Percentiles rank a stretch among this genome's conserved stretches.
Conservation (phyloP, 2,329 filamentous ascomycete species). For the Trichoderma asperellum region DNA sequence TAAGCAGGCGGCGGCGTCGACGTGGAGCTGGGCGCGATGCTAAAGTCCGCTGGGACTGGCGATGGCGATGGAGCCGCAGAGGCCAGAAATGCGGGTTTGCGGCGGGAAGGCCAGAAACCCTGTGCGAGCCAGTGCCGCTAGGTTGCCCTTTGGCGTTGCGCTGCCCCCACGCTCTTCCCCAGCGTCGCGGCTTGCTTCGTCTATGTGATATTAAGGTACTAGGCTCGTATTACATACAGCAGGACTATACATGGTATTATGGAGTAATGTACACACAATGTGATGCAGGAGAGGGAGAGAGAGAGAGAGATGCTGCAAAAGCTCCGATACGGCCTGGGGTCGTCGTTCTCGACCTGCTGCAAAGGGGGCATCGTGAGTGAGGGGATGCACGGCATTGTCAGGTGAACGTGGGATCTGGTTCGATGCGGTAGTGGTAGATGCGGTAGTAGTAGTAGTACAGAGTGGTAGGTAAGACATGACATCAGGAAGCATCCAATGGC, state of each 20-base stretch:
- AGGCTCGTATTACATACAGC: background rate
- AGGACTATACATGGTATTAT: background rate
- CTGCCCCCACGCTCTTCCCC: constrained; percentile 1
- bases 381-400: constrained; percentile 14
- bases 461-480: background rate
- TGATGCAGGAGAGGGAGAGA: background rate
- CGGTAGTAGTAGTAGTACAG: background rate
- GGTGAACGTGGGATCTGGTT: constrained; percentile 4
- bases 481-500: constrained; percentile 8
- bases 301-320: constrained; percentile 28
- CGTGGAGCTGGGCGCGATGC: constrained; percentile 9
- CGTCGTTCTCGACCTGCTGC: background rate
- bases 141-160: background rate
- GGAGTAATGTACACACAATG: background rate
- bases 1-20: background rate
- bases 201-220: background rate
- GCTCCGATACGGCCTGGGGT: constrained; percentile 32
- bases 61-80: background rate
- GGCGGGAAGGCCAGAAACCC: background rate
- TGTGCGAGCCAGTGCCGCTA: background rate
- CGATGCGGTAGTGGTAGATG: background rate
- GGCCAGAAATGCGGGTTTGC: background rate
- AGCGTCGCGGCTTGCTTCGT: constrained; percentile 7
- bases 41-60: background rate
- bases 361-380: background rate